Evolutionary conservation across 352 stramenopile genomes (phyloP).

Genomic region (Elongisporangium anandrum): DNA sequence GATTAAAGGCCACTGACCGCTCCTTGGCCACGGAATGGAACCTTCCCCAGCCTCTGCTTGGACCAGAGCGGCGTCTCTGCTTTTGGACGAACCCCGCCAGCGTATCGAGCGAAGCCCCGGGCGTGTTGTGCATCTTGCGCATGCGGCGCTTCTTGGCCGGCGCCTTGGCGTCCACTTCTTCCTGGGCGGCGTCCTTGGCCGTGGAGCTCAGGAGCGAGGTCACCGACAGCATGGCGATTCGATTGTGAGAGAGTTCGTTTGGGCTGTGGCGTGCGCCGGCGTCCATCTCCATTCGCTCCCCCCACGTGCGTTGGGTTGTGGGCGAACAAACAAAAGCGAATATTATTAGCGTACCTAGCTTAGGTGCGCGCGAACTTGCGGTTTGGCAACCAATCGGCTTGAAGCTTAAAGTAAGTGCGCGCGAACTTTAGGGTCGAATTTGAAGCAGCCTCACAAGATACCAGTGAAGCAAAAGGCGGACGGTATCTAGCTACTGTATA

Average conservation of each 20-base stretch:
- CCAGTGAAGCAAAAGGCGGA: no score
- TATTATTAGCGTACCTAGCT: background rate
- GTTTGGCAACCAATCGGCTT: no score
- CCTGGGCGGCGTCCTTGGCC: background rate
- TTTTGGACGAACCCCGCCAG: background rate
- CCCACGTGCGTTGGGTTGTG: background rate
- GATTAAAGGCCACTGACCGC: conserved; percentile 23
- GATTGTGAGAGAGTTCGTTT: background rate
- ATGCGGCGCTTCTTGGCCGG: background rate
- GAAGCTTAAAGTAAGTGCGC: no score
- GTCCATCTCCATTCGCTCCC: background rate
- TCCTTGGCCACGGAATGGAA: conserved; percentile 19
- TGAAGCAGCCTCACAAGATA: no score
- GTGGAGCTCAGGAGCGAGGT: background rate
- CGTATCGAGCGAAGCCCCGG: background rate
- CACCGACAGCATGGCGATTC: background rate
- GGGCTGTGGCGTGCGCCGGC: background rate
- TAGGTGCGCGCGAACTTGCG: background rate
- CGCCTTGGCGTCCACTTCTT: background rate
- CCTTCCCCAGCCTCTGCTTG: conserved; percentile 12
- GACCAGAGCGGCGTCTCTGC: background rate
- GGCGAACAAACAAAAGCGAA: background rate
- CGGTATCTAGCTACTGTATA: no score
- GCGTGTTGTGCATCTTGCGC: background rate
- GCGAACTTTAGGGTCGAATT: no score